Conservation (phyloP, 345 rosid genomes). For the Arabis alpina region DNA sequence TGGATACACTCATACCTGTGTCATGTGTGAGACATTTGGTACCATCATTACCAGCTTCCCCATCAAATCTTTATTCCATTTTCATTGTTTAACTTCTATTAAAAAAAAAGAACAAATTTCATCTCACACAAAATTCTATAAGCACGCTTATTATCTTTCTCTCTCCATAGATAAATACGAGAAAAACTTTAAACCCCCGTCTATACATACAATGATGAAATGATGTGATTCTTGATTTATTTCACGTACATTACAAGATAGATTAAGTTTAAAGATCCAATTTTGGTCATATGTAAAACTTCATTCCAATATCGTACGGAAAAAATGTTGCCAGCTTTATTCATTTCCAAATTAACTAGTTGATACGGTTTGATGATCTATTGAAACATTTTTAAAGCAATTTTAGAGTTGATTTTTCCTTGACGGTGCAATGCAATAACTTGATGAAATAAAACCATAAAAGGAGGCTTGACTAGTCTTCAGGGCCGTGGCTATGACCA, state of each 20-base stretch:
- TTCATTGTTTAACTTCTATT: neutral
- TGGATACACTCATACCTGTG: constrained; percentile 44
- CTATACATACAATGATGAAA: neutral
- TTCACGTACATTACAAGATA: too few species aligned
- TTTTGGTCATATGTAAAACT: too few species aligned
- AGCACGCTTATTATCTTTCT: constrained; percentile 2
- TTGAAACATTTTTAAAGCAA: constrained; percentile 17
- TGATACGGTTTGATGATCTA: constrained; percentile 1
- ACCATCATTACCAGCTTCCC: constrained; percentile 43
- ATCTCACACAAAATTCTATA: neutral
- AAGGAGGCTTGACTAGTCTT: constrained; percentile 23
- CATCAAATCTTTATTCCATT: constrained; percentile 22
- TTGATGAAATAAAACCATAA: constrained; percentile 8
- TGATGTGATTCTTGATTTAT: neutral
- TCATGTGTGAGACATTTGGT: constrained; percentile 45
- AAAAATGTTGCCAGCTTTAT: neutral
- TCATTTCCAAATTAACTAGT: neutral
- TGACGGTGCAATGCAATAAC: constrained; percentile 26
- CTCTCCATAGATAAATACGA: neutral
- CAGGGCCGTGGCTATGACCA: too few species aligned
- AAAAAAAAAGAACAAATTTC: neutral
- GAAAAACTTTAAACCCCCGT: constrained; percentile 1
- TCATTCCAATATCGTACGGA: neutral
- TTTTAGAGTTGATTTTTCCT: neutral
- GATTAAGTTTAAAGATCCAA: too few species aligned